These are phyloP conservation scores for Hortaea sp. DNA, from an alignment of 2,329 filamentous ascomycete species.

Conservation along the genomic window DNA sequence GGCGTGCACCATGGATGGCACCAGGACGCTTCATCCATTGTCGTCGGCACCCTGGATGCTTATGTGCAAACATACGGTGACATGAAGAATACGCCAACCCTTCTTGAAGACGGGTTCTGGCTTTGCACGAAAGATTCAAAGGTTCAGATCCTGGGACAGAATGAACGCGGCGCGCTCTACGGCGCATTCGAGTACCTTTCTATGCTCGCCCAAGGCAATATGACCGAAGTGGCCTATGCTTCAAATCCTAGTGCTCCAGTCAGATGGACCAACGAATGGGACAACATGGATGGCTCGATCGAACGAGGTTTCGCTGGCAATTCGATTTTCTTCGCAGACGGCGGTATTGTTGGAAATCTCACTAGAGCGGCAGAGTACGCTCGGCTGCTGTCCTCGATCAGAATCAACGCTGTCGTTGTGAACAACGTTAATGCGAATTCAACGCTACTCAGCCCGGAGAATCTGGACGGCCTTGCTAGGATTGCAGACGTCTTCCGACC, in stretches of 20 bases:
- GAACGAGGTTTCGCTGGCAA: conserved; percentile 58
- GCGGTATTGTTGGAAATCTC: conserved; percentile 46
- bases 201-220: conserved; percentile 50
- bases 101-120: conserved; percentile 53
- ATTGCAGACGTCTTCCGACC: conserved; percentile 58
- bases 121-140: conserved; percentile 38
- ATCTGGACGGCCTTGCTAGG: conserved; percentile 51
- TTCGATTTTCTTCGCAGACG: conserved; percentile 58
- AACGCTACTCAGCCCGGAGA: conserved; percentile 43
- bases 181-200: conserved; percentile 61
- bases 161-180: conserved; percentile 58
- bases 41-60: conserved; percentile 41
- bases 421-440: conserved; percentile 66
- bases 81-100: conserved; percentile 26
- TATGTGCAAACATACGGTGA: conserved; percentile 30
- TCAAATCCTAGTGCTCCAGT: conserved; percentile 52
- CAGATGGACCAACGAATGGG: conserved; percentile 65
- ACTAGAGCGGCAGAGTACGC: conserved; percentile 53
- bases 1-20: conserved; percentile 3
- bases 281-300: conserved; percentile 58
- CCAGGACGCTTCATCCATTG: conserved; percentile 19
- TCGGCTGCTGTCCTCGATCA: conserved; percentile 55
- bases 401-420: conserved; percentile 56
- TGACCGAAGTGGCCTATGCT: conserved; percentile 37
- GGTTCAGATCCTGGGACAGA: conserved; percentile 53